Evolutionary conservation across 2,329 filamentous ascomycete genomes (phyloP).

Genomic region (Niveomyces coronatus): DNA sequence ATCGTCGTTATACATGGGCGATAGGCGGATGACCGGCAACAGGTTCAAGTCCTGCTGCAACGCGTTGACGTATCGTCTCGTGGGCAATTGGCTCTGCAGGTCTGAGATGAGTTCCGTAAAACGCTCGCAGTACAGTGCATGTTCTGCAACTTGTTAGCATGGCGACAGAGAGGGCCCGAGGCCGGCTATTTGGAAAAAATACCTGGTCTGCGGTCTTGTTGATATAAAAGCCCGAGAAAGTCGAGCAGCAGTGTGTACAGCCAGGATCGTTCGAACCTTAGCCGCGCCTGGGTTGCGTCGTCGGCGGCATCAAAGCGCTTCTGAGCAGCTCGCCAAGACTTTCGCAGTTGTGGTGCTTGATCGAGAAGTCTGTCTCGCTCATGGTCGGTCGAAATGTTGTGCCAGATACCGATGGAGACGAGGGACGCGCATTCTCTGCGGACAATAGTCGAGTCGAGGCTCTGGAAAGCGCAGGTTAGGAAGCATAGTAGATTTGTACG

Average conservation of each 20-base stretch:
- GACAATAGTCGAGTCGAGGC: constrained; percentile 76
- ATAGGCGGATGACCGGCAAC: constrained; percentile 65
- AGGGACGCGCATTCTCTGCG: constrained; percentile 94
- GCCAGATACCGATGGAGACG: constrained; percentile 92
- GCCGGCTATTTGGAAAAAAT: background rate
- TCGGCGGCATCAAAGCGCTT: constrained; percentile 87
- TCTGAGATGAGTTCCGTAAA: constrained; percentile 87
- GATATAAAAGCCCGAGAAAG: constrained; percentile 67
- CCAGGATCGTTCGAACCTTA: constrained; percentile 91
- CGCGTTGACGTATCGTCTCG: constrained; percentile 84
- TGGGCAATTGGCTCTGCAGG: constrained; percentile 85
- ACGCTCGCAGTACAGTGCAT: constrained; percentile 78
- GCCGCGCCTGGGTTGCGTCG: constrained; percentile 61
- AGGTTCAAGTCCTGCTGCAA: constrained; percentile 79
- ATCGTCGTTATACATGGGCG: constrained; percentile 65
- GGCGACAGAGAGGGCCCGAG: too few species aligned
- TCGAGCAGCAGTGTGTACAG: constrained; percentile 77
- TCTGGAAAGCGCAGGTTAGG: constrained; percentile 86
- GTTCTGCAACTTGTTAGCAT: constrained; percentile 39
- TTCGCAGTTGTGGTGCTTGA: constrained; percentile 63
- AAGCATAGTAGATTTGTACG: constrained; percentile 81
- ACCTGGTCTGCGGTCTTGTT: constrained; percentile 24
- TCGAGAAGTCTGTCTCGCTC: constrained; percentile 64
- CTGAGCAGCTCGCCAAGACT: constrained; percentile 78
- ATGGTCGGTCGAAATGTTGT: constrained; percentile 73